These are phyloP conservation scores for Terfezia claveryi DNA, from an alignment of 495 filamentous ascomycete species.

Conservation along the genomic window DNA sequence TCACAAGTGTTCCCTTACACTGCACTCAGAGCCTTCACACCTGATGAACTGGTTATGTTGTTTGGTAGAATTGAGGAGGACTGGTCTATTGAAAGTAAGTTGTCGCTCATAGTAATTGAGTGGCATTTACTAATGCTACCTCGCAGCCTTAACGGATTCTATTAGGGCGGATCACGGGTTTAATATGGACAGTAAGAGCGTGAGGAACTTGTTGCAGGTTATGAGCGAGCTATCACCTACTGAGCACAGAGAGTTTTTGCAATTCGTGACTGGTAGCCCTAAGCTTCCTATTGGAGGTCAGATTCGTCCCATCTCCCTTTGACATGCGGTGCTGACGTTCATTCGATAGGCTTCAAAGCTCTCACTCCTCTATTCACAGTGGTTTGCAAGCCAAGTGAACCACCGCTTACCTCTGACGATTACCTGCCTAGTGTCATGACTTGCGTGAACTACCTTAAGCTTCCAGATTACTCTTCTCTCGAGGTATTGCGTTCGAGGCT, in stretches of 20 bases:
- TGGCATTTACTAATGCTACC: conserved; percentile 8
- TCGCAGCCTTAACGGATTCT: conserved; percentile 75
- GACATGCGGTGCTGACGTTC: conserved; percentile 6
- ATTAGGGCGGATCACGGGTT: conserved; percentile 99
- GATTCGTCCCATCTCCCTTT: conserved; percentile 10
- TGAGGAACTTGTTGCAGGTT: conserved; percentile 75
- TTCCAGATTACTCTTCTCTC: conserved; percentile 80
- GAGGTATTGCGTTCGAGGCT: conserved; percentile 54
- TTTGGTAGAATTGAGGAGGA: conserved; percentile 92
- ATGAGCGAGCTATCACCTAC: conserved; percentile 69
- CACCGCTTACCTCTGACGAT: conserved; percentile 84
- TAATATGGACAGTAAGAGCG: conserved; percentile 96
- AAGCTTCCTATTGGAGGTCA: conserved; percentile 96
- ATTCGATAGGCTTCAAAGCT: conserved; percentile 63
- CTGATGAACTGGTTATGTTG: conserved; percentile 85
- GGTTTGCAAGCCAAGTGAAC: conserved; percentile 91
- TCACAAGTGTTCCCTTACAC: conserved; percentile 93
- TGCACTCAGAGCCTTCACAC: conserved; percentile 82
- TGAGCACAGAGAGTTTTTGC: conserved; percentile 82
- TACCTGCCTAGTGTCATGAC: conserved; percentile 99
- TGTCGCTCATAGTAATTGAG: not conserved
- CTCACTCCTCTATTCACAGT: conserved; percentile 97
- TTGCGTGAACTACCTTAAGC: conserved; percentile 96
- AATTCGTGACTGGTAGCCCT: conserved; percentile 95
- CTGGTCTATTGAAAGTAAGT: conserved; percentile 90